These are phyloP conservation scores for Globomyces pollinis-pini DNA, from an alignment of 192 early-diverging fungal genomes.

Conservation along the genomic window DNA sequence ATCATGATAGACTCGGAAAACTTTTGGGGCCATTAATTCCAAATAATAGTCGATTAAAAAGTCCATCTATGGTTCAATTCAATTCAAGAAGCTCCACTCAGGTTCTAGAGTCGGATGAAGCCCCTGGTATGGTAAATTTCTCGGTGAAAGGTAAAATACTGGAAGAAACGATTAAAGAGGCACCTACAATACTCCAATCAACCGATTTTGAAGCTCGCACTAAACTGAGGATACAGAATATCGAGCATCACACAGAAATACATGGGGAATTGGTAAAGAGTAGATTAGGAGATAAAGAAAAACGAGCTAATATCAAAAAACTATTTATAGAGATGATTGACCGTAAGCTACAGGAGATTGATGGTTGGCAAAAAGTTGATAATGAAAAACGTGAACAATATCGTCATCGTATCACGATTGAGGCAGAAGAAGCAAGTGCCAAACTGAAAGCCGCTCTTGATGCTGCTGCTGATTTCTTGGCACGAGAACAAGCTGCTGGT, in stretches of 20 bases:
- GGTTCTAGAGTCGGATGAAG: not conserved
- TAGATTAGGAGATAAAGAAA: constrained; percentile 31
- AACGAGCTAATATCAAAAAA: constrained; percentile 14
- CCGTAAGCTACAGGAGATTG: constrained; percentile 20
- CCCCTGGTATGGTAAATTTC: not conserved
- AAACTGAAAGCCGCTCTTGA: constrained; percentile 27
- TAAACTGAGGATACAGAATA: constrained; percentile 9
- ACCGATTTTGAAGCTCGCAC: constrained; percentile 19
- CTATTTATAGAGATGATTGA: constrained; percentile 21
- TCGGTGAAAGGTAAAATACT: not conserved
- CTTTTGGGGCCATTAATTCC: constrained; percentile 31
- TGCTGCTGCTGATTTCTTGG: constrained; percentile 33
- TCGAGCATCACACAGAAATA: constrained; percentile 15
- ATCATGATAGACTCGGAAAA: not conserved
- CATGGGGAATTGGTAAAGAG: constrained; percentile 18
- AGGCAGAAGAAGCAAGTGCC: constrained; percentile 30
- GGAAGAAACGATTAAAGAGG: not conserved
- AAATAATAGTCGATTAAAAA: constrained; percentile 27
- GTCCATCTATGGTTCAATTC: not conserved
- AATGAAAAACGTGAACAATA: constrained; percentile 23
- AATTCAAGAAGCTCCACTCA: not conserved
- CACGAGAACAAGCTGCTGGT: constrained; percentile 16
- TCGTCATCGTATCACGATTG: constrained; percentile 25
- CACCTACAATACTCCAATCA: constrained; percentile 20
- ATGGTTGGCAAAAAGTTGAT: constrained; percentile 18